A percentile compares a stretch with the other conserved stretches of the same genome.
These are phyloP conservation scores for Aspergillus olivimuriae DNA, from an alignment of 495 filamentous ascomycete genomes.

Conservation along the genomic window DNA sequence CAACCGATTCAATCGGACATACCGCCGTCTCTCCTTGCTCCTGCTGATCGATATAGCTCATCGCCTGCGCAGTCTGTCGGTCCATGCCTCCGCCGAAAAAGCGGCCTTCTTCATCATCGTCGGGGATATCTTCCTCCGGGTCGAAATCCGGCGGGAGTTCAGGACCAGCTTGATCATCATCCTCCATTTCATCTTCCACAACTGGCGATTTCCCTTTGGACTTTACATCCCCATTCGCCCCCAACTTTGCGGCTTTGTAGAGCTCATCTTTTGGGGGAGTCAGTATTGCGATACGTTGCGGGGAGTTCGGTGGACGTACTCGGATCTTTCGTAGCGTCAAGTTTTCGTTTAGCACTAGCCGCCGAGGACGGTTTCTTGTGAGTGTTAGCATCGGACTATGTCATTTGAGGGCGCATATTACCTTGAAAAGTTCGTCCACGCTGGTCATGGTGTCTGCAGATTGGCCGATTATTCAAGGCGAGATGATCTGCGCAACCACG, in stretches of 20 bases:
- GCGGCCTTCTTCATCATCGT: conserved; percentile 87
- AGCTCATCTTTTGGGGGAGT: conserved; percentile 51
- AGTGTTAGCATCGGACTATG: neutral
- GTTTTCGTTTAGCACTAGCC: conserved; percentile 64
- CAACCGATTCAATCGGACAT: conserved; percentile 9
- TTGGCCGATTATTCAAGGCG: neutral
- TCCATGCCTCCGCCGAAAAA: conserved; percentile 94
- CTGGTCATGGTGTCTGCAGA: conserved; percentile 54
- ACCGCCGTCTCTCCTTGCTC: conserved; percentile 52
- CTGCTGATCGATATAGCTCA: conserved; percentile 78
- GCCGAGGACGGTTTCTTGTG: conserved; percentile 39
- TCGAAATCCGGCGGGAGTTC: conserved; percentile 61
- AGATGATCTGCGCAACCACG: conserved; percentile 1
- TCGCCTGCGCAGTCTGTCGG: conserved; percentile 70
- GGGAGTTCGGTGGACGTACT: conserved; percentile 42
- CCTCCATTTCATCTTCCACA: conserved; percentile 53
- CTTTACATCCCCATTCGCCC: conserved; percentile 53
- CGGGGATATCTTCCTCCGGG: conserved; percentile 50
- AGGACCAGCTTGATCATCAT: conserved; percentile 63
- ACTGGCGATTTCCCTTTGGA: conserved; percentile 54
- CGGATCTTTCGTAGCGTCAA: conserved; percentile 63
- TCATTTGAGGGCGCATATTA: conserved; percentile 20
- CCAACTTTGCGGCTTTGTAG: conserved; percentile 82
- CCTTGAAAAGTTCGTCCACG: conserved; percentile 83
- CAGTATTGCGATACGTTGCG: conserved; percentile 9